Base-by-base conservation (phyloP, 2,329 filamentous ascomycete genomes). In the Claviceps sp. region DNA sequence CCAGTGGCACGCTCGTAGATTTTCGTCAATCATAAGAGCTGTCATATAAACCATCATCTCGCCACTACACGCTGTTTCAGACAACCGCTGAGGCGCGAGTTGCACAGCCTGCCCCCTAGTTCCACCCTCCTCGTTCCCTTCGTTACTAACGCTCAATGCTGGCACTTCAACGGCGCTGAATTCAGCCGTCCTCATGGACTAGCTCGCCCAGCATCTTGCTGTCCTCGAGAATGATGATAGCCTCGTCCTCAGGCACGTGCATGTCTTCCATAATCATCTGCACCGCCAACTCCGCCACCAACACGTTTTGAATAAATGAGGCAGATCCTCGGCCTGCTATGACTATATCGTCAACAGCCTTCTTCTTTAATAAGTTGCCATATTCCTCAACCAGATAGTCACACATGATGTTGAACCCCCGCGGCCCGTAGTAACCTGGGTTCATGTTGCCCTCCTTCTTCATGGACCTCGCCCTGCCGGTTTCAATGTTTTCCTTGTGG, bases 341-440 rank as follows among this genome's bases (percentile, higher is more conserved):
- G 17, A 88, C 71, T 16, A 72, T 69, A 61, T 91, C 86, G 50
- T 75, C 71, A 16, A 81, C 70, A 2, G 83, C 79, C 51, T 78
- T 74, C 56, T 77, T 72, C 53, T 83, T 80, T 34, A 91, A 66
- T 54, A 78, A 65, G 8, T 72, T 63, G 14, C 77, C 78, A 62
- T 87, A 82, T 46, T 73, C 71, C 3, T 68, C 61, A 53, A 86
- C 80, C 39, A 89, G 76, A 51, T 76, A 77, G 59, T 87, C 82
- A 45, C 80, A 85, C 76, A 95, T 87, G 49, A 77, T 68, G 47
- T 79, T 78, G 49, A 85, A 74, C 1, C 89, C 89, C 20, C 82
- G 78, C 2, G 83, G 77, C 1, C 89, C 89, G 66, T 95, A 95
- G 66, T 95, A 95, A 0, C 89, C 89, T 9, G 86, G 85, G 3